phyloP scores from a whole-genome alignment of 331 rosid species.

The Spiraea crenata region DNA sequence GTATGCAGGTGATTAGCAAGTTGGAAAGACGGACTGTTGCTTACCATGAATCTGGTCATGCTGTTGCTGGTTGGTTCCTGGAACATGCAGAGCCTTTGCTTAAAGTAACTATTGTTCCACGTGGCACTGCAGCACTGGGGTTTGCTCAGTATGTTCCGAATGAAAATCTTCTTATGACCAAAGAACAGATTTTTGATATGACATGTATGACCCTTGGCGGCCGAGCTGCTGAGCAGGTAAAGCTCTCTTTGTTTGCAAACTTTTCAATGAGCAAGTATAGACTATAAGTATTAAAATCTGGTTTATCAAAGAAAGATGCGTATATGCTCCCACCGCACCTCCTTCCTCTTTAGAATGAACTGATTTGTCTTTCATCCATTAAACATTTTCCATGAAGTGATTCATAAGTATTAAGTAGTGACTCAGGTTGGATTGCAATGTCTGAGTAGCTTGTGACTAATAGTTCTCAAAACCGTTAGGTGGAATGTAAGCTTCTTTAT shows the following conservation, averaged over 20 bases:
- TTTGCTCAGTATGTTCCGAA: constrained; percentile 90
- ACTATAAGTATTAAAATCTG: background rate
- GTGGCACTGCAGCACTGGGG: constrained; percentile 92
- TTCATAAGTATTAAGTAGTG: background rate
- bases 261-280: background rate
- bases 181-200: constrained; percentile 88
- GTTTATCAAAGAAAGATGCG: background rate
- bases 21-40: constrained; percentile 87
- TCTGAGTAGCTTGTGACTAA: background rate
- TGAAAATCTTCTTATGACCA: constrained; percentile 87
- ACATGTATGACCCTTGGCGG: constrained; percentile 98
- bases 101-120: constrained; percentile 89
- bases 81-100: constrained; percentile 81
- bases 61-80: constrained; percentile 90
- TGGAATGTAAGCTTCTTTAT: no score
- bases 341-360: background rate
- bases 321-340: background rate
- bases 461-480: background rate
- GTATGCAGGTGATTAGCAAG: constrained; percentile 78
- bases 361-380: background rate
- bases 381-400: background rate
- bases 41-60: constrained; percentile 94
- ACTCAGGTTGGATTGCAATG: background rate
- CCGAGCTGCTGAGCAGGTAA: constrained; percentile 93
- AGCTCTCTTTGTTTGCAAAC: background rate